phyloP scores from a whole-genome alignment of 768 basidiomycete species.

The Pisolithus microcarpus region DNA sequence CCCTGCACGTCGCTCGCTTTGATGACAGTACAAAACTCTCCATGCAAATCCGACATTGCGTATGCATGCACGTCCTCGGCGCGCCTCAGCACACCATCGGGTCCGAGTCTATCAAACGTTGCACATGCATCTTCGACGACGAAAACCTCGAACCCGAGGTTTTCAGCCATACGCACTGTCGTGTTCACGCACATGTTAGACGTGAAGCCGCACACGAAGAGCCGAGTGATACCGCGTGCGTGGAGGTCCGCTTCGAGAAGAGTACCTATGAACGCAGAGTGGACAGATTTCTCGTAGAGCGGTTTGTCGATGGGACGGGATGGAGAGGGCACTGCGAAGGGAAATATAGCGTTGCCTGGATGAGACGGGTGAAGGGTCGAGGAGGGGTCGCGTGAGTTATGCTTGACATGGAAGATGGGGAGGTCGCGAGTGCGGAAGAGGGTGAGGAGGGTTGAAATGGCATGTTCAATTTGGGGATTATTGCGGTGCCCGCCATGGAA shows the following conservation, averaged over 20 bases:
- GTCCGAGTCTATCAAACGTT: slow-evolving; percentile 12
- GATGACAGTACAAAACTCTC: slow-evolving; percentile 19
- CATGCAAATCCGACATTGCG: slow-evolving; percentile 14
- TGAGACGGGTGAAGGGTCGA: slow-evolving; percentile 8
- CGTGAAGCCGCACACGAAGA: slow-evolving; percentile 18
- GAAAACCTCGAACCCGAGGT: slow-evolving; percentile 17
- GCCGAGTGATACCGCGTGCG: slow-evolving; percentile 7
- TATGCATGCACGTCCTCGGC: slow-evolving; percentile 13
- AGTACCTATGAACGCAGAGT: slow-evolving; percentile 23
- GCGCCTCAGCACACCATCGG: slow-evolving; percentile 18
- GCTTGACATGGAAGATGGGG: slow-evolving; percentile 17
- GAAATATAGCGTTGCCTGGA: slow-evolving; percentile 8
- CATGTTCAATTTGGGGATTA: slow-evolving; percentile 3
- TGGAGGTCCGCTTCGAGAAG: slow-evolving; percentile 15
- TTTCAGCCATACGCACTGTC: slow-evolving; percentile 19
- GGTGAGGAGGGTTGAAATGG: slow-evolving; percentile 5
- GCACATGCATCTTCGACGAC: slow-evolving; percentile 18
- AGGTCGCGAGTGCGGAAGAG: slow-evolving; percentile 12
- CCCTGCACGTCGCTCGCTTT: slow-evolving; percentile 11
- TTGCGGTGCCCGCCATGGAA: slow-evolving; percentile 5
- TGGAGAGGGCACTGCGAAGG: not conserved
- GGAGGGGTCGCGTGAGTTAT: slow-evolving; percentile 9
- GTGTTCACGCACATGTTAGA: slow-evolving; percentile 21
- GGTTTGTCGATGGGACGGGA: slow-evolving; percentile 6
- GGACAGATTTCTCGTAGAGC: slow-evolving; percentile 18